Percentiles rank a stretch among this genome's conserved stretches.
phyloP scores from a whole-genome alignment of 345 rosid species.

The Bruguiera sexangula region DNA sequence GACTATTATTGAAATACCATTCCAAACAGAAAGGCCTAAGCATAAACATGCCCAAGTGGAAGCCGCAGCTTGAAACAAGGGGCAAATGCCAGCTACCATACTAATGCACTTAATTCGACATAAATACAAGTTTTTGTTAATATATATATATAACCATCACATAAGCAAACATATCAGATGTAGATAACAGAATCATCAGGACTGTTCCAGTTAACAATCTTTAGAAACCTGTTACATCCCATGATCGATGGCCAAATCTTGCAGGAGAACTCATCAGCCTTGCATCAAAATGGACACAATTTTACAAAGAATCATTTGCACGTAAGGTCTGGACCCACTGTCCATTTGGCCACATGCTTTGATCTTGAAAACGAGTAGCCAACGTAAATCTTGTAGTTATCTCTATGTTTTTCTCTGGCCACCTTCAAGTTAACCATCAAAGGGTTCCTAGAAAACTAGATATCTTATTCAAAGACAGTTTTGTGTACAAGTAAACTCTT shows the following conservation, averaged over 20 bases:
- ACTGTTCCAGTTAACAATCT: neutral
- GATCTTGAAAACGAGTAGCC: slow-evolving; percentile 35
- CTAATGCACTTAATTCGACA: neutral
- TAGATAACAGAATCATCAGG: neutral
- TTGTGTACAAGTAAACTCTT: slow-evolving; percentile 21
- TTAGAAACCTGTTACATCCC: neutral
- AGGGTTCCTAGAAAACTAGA: slow-evolving; percentile 12
- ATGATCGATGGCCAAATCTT: slow-evolving; percentile 9
- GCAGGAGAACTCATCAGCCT: slow-evolving; percentile 14
- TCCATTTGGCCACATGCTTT: slow-evolving; percentile 40
- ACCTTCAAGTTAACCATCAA: slow-evolving; percentile 27
- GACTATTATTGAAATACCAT: neutral
- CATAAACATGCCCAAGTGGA: slow-evolving; percentile 14
- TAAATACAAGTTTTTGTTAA: neutral
- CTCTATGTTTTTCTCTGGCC: slow-evolving; percentile 50
- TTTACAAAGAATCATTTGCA: slow-evolving; percentile 14
- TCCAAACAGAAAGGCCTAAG: slow-evolving; percentile 12
- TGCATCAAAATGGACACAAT: slow-evolving; percentile 2
- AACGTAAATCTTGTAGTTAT: slow-evolving; percentile 47
- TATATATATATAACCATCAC: too few species aligned
- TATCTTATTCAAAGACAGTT: slow-evolving; percentile 23
- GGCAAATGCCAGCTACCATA: neutral
- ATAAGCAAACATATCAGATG: slow-evolving; percentile 5
- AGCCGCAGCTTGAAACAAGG: neutral
- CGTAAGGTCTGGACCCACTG: slow-evolving; percentile 38